These are phyloP conservation scores for Ceratocystis cubensis DNA, from an alignment of 2,329 filamentous ascomycete species.

Conservation along the genomic window DNA sequence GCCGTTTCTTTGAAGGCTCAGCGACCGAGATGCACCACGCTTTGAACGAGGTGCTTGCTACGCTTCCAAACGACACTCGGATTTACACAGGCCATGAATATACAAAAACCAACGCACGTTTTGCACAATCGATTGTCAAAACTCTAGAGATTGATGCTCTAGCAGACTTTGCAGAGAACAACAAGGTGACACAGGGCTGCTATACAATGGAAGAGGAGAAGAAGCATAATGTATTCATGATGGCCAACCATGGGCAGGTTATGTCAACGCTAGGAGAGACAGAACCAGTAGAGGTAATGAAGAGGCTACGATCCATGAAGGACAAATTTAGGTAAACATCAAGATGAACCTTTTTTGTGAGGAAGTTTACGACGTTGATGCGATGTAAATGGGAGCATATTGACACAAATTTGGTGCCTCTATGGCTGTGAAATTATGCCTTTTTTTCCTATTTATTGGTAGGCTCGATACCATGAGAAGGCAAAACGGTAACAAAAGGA, in stretches of 20 bases:
- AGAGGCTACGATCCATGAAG: conserved; percentile 79
- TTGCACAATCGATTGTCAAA: conserved; percentile 62
- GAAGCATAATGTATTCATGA: conserved; percentile 96
- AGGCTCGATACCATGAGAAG: too few relatives aligned
- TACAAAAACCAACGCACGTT: conserved; percentile 92
- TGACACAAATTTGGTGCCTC: too few relatives aligned
- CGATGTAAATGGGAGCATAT: too few relatives aligned
- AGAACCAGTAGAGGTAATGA: conserved; percentile 73
- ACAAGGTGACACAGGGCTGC: conserved; percentile 82
- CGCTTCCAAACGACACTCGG: conserved; percentile 76
- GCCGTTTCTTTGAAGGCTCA: conserved; percentile 88
- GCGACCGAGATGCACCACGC: conserved; percentile 86
- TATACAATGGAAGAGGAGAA: conserved; percentile 98
- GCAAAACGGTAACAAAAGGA: too few relatives aligned
- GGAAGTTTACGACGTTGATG: too few relatives aligned
- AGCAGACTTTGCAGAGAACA: conserved; percentile 60
- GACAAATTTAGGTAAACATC: conserved; percentile 50
- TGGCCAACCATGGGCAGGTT: conserved; percentile 66
- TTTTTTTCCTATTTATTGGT: too few relatives aligned
- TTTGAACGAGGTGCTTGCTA: conserved; percentile 69
- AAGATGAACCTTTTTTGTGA: conserved; percentile 30
- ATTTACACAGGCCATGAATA: conserved; percentile 96
- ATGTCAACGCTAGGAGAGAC: conserved; percentile 74
- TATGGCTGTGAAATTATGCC: too few relatives aligned
- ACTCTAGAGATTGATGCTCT: conserved; percentile 66